These are phyloP conservation scores for Salvia rosmarinus DNA, from an alignment of 257 asterid genomes.

Conservation along the genomic window DNA sequence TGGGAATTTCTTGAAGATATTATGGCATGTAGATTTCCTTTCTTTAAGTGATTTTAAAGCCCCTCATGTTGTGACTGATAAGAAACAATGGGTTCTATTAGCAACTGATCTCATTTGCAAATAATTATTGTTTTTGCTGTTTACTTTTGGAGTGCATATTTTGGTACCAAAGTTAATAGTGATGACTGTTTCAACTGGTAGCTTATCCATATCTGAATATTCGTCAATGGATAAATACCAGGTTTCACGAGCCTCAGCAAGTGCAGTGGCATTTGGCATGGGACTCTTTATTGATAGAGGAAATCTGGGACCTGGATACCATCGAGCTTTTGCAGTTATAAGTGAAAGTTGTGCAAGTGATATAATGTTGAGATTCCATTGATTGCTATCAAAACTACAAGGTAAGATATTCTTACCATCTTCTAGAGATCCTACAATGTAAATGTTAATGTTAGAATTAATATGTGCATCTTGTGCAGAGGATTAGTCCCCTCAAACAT, in stretches of 20 bases:
- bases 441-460: background rate
- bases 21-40: constrained; percentile 1
- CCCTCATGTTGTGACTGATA: constrained; percentile 16
- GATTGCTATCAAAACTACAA: constrained; percentile 97
- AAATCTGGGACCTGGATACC: constrained; percentile 78
- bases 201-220: constrained; percentile 24
- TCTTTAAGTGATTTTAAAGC: constrained; percentile 12
- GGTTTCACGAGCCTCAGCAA: constrained; percentile 96
- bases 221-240: constrained; percentile 37
- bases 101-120: constrained; percentile 23
- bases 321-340: constrained; percentile 93
- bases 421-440: constrained; percentile 9
- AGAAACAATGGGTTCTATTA: constrained; percentile 12
- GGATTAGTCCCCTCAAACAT: constrained; percentile 3
- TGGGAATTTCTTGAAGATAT: constrained; percentile 5
- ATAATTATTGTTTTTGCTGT: constrained; percentile 14
- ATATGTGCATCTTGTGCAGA: background rate
- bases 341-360: constrained; percentile 99
- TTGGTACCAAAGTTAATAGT: background rate
- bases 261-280: constrained; percentile 98
- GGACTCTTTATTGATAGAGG: constrained; percentile 84
- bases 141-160: background rate
- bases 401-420: constrained; percentile 46
- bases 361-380: constrained; percentile 78
- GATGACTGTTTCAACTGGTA: constrained; percentile 15